Conservation (phyloP, 148 eudicot genomes). For the Cornus suecica region DNA sequence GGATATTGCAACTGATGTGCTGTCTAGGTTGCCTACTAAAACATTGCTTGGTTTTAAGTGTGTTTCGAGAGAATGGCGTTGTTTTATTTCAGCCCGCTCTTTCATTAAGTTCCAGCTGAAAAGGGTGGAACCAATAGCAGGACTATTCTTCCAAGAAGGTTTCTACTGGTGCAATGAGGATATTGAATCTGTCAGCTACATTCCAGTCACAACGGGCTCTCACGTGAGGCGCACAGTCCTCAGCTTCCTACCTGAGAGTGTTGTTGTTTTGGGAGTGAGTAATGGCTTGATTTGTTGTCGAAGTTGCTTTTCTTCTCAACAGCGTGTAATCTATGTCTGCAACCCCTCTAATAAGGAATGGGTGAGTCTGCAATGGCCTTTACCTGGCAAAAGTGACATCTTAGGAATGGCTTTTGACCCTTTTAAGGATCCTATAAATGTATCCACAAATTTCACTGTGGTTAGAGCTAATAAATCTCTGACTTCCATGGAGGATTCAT, state of each 20-base stretch:
- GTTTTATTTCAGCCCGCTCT: conserved; percentile 30
- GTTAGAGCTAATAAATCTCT: conserved; percentile 19
- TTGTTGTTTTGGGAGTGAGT: conserved; percentile 27
- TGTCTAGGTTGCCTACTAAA: conserved; percentile 26
- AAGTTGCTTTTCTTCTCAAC: conserved; percentile 29
- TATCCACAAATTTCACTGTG: conserved; percentile 29
- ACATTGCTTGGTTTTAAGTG: conserved; percentile 22
- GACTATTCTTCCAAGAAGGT: conserved; percentile 43
- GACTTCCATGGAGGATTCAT: conserved; percentile 17
- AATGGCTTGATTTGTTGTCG: conserved; percentile 48
- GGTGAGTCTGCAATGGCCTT: conserved; percentile 25
- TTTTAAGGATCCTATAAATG: conserved; percentile 13
- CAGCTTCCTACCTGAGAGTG: conserved; percentile 35
- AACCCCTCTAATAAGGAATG: conserved; percentile 43
- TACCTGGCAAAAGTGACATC: conserved; percentile 10
- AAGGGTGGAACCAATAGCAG: conserved; percentile 27
- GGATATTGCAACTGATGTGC: conserved; percentile 22
- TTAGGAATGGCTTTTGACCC: conserved; percentile 44
- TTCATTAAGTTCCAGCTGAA: conserved; percentile 20
- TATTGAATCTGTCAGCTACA: conserved; percentile 25
- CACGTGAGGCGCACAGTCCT: conserved; percentile 17
- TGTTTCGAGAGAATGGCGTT: conserved; percentile 33
- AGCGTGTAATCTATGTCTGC: conserved; percentile 34
- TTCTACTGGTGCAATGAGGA: conserved; percentile 29
- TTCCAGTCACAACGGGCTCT: conserved; percentile 13